Base-by-base conservation (phyloP, 352 stramenopile species). In the Saprolegnia parasitica region DNA sequence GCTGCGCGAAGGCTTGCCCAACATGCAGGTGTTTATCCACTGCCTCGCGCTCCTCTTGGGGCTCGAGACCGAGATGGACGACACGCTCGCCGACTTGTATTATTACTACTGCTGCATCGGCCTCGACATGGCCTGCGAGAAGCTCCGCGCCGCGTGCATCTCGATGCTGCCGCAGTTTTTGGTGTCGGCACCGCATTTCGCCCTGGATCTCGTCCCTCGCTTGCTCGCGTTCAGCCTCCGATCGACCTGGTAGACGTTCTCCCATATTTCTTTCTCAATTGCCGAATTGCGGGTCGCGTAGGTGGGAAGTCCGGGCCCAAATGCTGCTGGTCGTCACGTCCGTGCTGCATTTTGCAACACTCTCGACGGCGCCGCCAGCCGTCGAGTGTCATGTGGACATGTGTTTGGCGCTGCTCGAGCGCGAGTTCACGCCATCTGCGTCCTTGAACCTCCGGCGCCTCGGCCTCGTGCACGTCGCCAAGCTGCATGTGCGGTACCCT, bases 21-120 rank as follows among this genome's bases (percentile, higher is more conserved):
- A 86, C 39, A 86, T 91, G n/a, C 74, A 77, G 23, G 65, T 90
- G 1, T 95, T 96, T 56, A 79, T 95, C 9, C 84, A 93, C 68
- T 76, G 77, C 57, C 74, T 96, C 0, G 76, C 81, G 4, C 80
- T 94, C 18, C 65, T 91, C 49, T 68, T 95, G 42, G 79, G 76
- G 55, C 83, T 95, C 75, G 87, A 96, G 66, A 77, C 18, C 5
- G 76, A 86, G 20, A 70, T 94, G 20, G 81, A 92, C 71, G 81
- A 86, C 18, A 84, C 81, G 20, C 72, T 96, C 13, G 74, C 88
- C 26, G 88, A 96, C 49, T 67, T 95, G 52, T 96, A 96, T 46
- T 74, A 91, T 56, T 96, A 96, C 73, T 96, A 96, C 71, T 90
- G 78, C 72, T 89, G 84, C 74, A 95, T 95, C 45, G 88, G 86